Conservation (phyloP, 208 protist species). For the Jaenimonas drosophilae region DNA sequence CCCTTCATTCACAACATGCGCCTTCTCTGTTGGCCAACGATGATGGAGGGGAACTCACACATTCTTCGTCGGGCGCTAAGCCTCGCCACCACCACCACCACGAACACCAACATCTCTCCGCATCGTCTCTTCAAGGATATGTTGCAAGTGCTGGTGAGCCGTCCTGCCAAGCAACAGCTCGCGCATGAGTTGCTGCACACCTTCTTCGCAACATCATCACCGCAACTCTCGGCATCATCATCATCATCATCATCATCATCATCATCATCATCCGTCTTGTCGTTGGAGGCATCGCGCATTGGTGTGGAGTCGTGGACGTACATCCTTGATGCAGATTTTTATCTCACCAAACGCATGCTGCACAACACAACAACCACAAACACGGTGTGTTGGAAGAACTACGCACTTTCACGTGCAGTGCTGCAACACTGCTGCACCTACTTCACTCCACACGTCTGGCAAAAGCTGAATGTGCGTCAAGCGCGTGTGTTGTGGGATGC, state of each 20-base stretch:
- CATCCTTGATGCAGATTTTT: no score
- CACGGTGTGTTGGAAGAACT: no score
- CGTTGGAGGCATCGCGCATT: neutral
- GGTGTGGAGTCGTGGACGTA: no score
- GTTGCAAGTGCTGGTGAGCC: constrained; percentile 17
- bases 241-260: neutral
- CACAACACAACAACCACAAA: no score
- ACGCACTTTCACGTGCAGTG: no score
- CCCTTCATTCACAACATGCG: constrained; percentile 36
- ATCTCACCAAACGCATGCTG: no score
- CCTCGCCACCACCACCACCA: constrained; percentile 1
- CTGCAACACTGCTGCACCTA: no score
- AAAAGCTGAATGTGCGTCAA: no score
- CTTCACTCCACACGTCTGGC: no score
- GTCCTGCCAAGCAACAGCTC: constrained; percentile 26
- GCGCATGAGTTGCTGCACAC: constrained; percentile 37
- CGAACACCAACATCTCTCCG: neutral
- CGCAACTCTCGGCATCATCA: constrained; percentile 5
- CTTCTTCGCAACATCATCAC: constrained; percentile 9
- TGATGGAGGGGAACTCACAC: constrained; percentile 20
- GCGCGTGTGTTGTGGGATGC: no score
- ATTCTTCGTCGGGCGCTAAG: constrained; percentile 22
- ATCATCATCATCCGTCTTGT: neutral
- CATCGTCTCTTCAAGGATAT: neutral
- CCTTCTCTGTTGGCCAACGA: constrained; percentile 31